Evolutionary conservation across 2,329 filamentous ascomycete species (phyloP), one percentile per base, ranked within the genome.

Genomic region (Diaporthe citri): DNA sequence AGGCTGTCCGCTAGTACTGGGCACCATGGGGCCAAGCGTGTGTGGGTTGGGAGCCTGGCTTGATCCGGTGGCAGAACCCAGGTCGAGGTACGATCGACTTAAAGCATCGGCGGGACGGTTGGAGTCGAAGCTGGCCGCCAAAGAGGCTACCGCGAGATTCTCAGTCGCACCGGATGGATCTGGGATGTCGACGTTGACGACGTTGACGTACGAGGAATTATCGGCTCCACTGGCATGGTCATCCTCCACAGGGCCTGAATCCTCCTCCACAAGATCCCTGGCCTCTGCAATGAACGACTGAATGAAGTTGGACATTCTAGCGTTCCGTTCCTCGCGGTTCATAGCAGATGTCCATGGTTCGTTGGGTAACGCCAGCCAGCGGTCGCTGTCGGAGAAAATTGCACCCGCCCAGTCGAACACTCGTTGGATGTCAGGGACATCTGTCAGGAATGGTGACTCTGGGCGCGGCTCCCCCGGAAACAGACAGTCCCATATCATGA

Each of bases 381-480:
- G 43, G 10, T 69, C 48, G n/a, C 17, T 55, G n/a, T 7, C 46
- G 3, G 31, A 31, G 31, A 69, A 69, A 31, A 69, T 28, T 3
- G 7, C 48, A 13, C 20, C 34, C 4, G 22, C 41, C 46, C 34
- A 39, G 20, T 69, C 64, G 1, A 69, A 3, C 22, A 69, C 25
- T 5, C n/a, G 46, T 48, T 69, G 64, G 34, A 52, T 28, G 9
- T 69, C 48, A 52, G 64, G 43, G 10, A 25, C 5, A 2, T 69
- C 43, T 8, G 22, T 10, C 12, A 69, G 48, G 48, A 52, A 69
- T 1, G 64, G 64, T 17, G 34, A 52, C 1, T 6, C 46, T 39
- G 64, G 64, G 13, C 34, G 64, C 22, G 8, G 1, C 34, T 55
- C 64, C 22, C 64, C 64, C n/a, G 64, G 64, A 4, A 69, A 69